Base-by-base conservation (phyloP, 1,139 yeast genomes). In the Diutina mesorugosa region DNA sequence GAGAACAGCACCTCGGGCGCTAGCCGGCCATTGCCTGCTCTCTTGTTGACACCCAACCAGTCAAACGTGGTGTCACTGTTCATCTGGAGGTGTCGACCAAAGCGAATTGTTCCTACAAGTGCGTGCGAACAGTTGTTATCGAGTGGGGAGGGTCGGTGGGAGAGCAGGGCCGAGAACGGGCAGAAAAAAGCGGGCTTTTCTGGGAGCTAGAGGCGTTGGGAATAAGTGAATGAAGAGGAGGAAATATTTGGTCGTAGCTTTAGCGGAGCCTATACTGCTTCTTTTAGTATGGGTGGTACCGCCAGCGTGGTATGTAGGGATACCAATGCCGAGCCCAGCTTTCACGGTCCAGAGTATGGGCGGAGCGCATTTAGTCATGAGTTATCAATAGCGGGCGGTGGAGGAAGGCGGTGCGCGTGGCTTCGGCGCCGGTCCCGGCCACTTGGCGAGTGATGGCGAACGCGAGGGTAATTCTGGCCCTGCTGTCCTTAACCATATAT, bases 1-100 rank as follows among this genome's bases (percentile, higher is more conserved):
- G 18, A 18, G 32, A 50, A 50, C 53, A 50, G 53, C 28, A 50
- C 53, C 28, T n/a, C 45, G 26, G 53, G 53, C 6, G 50, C 50
- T 35, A 35, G 41, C 41, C 41, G 41, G n/a, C 41, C 41, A 28
- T n/a, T 45, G 45, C n/a, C 29, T 4, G 53, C n/a, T 16, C 18
- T 30, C 45, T 50, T 50, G 29, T 50, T 30, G 26, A 32, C 41
- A 7, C 53, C 53, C 32, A 50, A 32, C 53, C 53, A 50, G 35
- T 50, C 53, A 18, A 50, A 50, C 45, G 30, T 32, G 53, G 53
- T 50, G 21, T 50, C 53, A 35, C 14, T 35, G 41, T 35, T 35
- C 41, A 35, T 35, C 41, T n/a, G 41, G 41, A 35, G 41, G 41
- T 35, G 41, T 35, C 41, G 41, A 9, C 41, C 41, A 35, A 35